These are phyloP conservation scores for Tilletia indica DNA, from an alignment of 1,284 basidiomycete species.

Conservation along the genomic window DNA sequence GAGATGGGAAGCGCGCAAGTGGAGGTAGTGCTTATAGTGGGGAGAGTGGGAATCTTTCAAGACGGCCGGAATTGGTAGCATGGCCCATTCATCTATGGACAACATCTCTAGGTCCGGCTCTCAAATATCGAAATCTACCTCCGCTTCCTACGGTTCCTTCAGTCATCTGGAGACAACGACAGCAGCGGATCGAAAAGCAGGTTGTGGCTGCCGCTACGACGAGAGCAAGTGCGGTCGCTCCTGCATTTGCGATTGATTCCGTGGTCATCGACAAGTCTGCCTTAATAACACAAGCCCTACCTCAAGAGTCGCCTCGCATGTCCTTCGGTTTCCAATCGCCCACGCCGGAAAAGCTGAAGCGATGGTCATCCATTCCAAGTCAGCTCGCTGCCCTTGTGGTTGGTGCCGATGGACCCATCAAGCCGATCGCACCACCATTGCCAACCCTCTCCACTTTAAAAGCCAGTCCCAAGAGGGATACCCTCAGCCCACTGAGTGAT, in stretches of 20 bases:
- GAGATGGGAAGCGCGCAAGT: neutral
- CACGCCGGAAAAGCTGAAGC: neutral
- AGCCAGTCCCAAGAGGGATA: neutral
- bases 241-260: conserved; percentile 1
- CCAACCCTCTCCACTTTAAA: neutral
- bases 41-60: conserved; percentile 15
- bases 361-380: conserved; percentile 11
- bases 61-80: conserved; percentile 7
- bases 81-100: conserved; percentile 1
- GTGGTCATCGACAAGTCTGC: neutral
- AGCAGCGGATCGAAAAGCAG: conserved; percentile 8
- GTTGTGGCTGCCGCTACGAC: conserved; percentile 12
- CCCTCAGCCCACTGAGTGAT: neutral
- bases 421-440: neutral
- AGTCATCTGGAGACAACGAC: conserved; percentile 17
- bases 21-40: neutral
- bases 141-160: conserved; percentile 7
- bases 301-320: conserved; percentile 8
- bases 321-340: conserved; percentile 15
- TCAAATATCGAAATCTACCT: neutral
- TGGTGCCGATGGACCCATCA: conserved; percentile 9
- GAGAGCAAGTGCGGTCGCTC: neutral
- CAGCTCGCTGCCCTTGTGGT: conserved; percentile 13
- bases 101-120: neutral
- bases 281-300: neutral